Evolutionary conservation across 1,284 basidiomycete genomes (phyloP), one percentile per base, ranked within the genome.

Genomic region (Flammula alnicola): DNA sequence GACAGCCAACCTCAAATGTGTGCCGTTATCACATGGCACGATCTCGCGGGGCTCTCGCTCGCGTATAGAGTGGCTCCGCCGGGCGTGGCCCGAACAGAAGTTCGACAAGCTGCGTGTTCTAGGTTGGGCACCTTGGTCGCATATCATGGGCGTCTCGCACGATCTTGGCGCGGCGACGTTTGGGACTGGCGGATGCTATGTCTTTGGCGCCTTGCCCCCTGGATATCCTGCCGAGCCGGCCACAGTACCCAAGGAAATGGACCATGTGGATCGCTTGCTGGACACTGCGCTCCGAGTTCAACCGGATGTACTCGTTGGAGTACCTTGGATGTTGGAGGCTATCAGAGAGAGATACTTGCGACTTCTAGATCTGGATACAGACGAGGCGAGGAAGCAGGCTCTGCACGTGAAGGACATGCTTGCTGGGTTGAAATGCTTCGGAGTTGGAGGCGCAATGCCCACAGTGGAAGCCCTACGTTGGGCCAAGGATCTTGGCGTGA

Each of bases 51-150:
- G 61, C 23, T 47, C 54, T 5, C 43, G 40, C 1, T 41, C 52
- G 2, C 43, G 58, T 16, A 44, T 63, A 8, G 37, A 36, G 3
- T 62, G 52, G 50, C 53, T 57, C 44, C 42, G 40, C n/a, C 45
- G 45, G 8, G 51, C 58, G 12, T 62, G 54, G 44, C 57, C 62
- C 4, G 32, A 44, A 4, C 39, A 45, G 3, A 31, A 44, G 11
- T 58, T 63, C 27, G 41, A 54, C 7, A 53, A 57, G 29, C 48
- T 62, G 12, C 60, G 60, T 14, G 54, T 61, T 12, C 56, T 69
- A 5, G 67, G 63, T 30, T 64, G 63, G 56, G 54, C 59, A 0
- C 63, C 66, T 1, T 67, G 62, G 58, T 61, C 59, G 10, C 67
- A 69, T 47, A 59, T 66, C 38, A 59, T 67, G 51, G 54, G 49